Evolutionary conservation across 768 basidiomycete species (phyloP), one percentile per base, ranked within the genome.

Genomic region (Lactarius trivialis): DNA sequence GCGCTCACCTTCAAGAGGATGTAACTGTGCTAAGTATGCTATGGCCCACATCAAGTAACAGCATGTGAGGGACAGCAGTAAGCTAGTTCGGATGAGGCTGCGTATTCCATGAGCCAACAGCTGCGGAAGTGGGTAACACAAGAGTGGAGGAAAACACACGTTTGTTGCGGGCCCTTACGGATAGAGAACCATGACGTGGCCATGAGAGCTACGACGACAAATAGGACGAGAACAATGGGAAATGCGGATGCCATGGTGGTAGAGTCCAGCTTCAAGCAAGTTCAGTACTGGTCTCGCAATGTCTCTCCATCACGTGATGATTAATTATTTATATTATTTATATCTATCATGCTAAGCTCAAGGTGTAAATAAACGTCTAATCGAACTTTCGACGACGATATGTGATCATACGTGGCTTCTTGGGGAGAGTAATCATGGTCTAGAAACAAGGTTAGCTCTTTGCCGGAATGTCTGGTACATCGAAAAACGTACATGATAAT

Each of bases 1-100:
- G 64, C 3, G 51, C 56, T 15, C 66, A 95, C 95, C 76, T 70
- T 96, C 85, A 55, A 98, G 80, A 39, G 95, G 95, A 71, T 98
- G 86, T 55, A 97, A 74, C 71, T 98, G 95, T 1, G 94, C 93
- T 72, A 97, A 80, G 75, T 96, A 98, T n/a, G 95, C 94, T 70
- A 96, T 84, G 77, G 88, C 88, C 95, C 95, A 98, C 85, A 98
- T 87, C 69, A 98, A 82, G 77, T 94, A 98, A 75, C 91, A 95
- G 59, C 82, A 88, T 3, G 84, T 77, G 19, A 98, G 74, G 2
- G 90, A 82, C 64, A 98, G 82, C 76, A 92, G 79, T 53, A 93
- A 71, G 65, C 81, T 82, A 2, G 93, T 89, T 67, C 95, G 88
- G 66, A 94, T 82, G 56, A 94, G 82, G 61, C 95, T 98, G 54